These are phyloP conservation scores for Cercophora sp. DNA, from an alignment of 495 filamentous ascomycete species.

Conservation along the genomic window DNA sequence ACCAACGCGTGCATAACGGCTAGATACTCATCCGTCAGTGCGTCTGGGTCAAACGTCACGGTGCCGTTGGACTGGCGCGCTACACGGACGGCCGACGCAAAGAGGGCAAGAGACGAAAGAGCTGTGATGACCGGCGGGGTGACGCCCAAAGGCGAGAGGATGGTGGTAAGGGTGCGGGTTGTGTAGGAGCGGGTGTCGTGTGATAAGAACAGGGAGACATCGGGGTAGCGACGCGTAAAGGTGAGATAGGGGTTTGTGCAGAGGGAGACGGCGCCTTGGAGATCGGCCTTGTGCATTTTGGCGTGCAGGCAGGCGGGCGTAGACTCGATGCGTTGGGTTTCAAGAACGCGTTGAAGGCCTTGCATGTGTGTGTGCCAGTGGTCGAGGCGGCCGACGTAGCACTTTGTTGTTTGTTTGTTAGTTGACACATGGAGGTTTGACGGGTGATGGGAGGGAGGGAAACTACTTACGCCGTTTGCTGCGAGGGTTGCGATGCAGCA, in stretches of 20 bases:
- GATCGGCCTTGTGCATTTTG: conserved; percentile 20
- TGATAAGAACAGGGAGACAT: conserved; percentile 12
- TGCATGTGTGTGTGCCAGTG: conserved; percentile 32
- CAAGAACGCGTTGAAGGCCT: conserved; percentile 25
- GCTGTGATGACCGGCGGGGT: conserved; percentile 9
- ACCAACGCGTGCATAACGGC: conserved; percentile 22
- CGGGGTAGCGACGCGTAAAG: conserved; percentile 13
- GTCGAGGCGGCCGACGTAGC: conserved; percentile 26
- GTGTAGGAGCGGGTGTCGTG: conserved; percentile 5
- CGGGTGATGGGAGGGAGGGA: not conserved
- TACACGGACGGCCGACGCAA: conserved; percentile 16
- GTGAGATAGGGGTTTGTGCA: conserved; percentile 22
- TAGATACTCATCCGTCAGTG: conserved; percentile 27
- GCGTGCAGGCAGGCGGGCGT: conserved; percentile 9
- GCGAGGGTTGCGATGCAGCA: conserved; percentile 27
- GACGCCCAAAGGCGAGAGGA: conserved; percentile 17
- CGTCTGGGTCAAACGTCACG: conserved; percentile 22
- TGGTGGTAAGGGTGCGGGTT: conserved; percentile 4
- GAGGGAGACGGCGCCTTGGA: conserved; percentile 25
- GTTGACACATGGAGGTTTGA: not conserved
- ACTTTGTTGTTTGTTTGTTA: conserved; percentile 8
- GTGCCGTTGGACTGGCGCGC: conserved; percentile 15
- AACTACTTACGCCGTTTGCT: conserved; percentile 20
- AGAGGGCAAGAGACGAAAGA: conserved; percentile 15
- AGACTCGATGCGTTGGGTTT: conserved; percentile 22